Conservation (phyloP, 2,329 filamentous ascomycete species). For the Pseudogymnoascus sp. region DNA sequence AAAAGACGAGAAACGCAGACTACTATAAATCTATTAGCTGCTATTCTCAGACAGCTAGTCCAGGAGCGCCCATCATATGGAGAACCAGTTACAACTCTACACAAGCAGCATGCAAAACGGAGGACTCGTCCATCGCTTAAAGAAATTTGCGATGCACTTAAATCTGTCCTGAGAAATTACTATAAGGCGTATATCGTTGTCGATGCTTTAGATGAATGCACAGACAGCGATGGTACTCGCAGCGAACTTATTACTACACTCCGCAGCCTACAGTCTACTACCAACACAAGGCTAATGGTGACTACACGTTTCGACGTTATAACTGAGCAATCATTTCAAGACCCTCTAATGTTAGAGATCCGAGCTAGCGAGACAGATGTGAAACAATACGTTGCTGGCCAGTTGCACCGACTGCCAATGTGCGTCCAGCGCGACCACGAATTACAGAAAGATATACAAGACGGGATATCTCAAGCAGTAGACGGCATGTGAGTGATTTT, state of each 20-base stretch:
- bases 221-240: not conserved
- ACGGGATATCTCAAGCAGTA: not conserved
- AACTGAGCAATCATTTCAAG: conserved; percentile 47
- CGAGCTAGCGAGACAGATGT: not conserved
- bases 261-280: not conserved
- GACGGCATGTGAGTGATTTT: not conserved
- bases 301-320: conserved; percentile 36
- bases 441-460: not conserved
- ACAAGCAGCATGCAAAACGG: not conserved
- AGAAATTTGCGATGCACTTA: conserved; percentile 16
- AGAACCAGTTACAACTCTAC: not conserved
- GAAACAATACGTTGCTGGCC: not conserved
- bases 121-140: not conserved
- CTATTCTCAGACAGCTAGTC: conserved; percentile 24
- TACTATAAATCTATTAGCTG: conserved; percentile 14
- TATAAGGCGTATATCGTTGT: conserved; percentile 15
- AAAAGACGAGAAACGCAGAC: conserved; percentile 23
- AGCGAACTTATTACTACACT: not conserved
- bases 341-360: not conserved
- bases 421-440: not conserved
- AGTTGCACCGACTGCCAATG: not conserved
- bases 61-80: conserved; percentile 7
- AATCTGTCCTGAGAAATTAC: conserved; percentile 13
- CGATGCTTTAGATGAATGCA: conserved; percentile 18
- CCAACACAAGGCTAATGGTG: not conserved